Evolutionary conservation across 345 rosid genomes (phyloP), one percentile per base, ranked within the genome.

Genomic region (Populus davidiana): DNA sequence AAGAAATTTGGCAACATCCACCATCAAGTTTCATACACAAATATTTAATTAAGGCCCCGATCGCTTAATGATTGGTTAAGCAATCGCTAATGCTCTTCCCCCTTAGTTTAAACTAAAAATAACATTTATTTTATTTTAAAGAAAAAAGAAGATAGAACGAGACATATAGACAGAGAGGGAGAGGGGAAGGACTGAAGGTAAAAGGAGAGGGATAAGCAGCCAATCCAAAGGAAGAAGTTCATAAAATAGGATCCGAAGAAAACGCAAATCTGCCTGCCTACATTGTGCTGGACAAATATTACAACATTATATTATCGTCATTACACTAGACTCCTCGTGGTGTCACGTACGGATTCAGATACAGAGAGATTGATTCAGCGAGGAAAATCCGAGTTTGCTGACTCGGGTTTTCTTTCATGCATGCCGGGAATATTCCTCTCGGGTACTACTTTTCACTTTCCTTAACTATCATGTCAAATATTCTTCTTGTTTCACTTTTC

Each of bases 161-260:
- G 31, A 27, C 25, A 74, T 8, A 59, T 44, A 73, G 25, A 72
- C 36, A 74, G 21, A 65, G 70, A 79, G 25, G 25, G 25, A 61
- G 14, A 21, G 27, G 25, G 33, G 13, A 4, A 3, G 43, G 79
- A n/a, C n/a, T n/a, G n/a, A n/a, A 75, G 78, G 71, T 65, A 74
- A 82, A 75, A 76, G 77, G 84, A 52, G 76, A 68, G 50, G 63
- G 56, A n/a, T 8, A 72, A 72, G 12, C 25, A 56, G 13, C 6
- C 2, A 18, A 9, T 38, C 62, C 1, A 31, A 62, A 31, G 12
- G 12, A 50, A 23, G 67, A 13, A 76, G 73, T 33, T 80, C 63
- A 64, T 47, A 12, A 47, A 54, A 23, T 73, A 14, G 81, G 81
- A 82, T 85, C 88, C 88, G 74, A 77, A 69, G 71, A 77, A 79